These are phyloP conservation scores for Scedosporium aurantiacum DNA, from an alignment of 2,329 filamentous ascomycete species.

Conservation along the genomic window DNA sequence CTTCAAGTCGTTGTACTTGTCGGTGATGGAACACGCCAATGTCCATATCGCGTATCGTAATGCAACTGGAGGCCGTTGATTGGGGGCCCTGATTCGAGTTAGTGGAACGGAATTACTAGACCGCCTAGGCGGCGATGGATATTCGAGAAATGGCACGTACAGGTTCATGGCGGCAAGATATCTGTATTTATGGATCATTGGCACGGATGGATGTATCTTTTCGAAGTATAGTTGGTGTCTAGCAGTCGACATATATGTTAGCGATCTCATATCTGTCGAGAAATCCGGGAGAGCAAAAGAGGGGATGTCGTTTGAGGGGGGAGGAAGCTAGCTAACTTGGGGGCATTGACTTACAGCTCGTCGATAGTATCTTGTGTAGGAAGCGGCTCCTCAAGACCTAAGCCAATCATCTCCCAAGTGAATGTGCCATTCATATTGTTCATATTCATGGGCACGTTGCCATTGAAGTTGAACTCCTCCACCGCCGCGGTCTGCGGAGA, in stretches of 20 bases:
- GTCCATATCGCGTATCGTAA: constrained; percentile 94
- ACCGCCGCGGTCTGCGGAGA: constrained; percentile 37
- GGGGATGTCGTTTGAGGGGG: not conserved
- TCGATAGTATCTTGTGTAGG: constrained; percentile 57
- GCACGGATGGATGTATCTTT: constrained; percentile 74
- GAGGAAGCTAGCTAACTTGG: not conserved
- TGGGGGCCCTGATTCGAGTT: constrained; percentile 47
- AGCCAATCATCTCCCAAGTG: constrained; percentile 66
- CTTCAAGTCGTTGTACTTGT: constrained; percentile 70
- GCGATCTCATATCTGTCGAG: not conserved
- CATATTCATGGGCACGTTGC: constrained; percentile 37
- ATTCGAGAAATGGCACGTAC: constrained; percentile 23
- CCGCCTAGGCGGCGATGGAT: too few species aligned
- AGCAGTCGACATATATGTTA: constrained; percentile 3
- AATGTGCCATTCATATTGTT: constrained; percentile 44
- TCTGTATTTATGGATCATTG: constrained; percentile 81
- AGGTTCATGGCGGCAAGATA: constrained; percentile 85
- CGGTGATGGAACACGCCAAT: constrained; percentile 73
- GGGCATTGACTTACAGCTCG: constrained; percentile 56
- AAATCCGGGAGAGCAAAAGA: constrained; percentile 1
- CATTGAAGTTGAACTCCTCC: constrained; percentile 49
- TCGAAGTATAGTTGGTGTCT: constrained; percentile 81
- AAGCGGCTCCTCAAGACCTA: constrained; percentile 48
- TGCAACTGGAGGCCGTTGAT: constrained; percentile 74
- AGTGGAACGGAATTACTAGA: not conserved